These are phyloP conservation scores for Hyaloscypha hepaticicola DNA, from an alignment of 495 filamentous ascomycete species.

Conservation along the genomic window DNA sequence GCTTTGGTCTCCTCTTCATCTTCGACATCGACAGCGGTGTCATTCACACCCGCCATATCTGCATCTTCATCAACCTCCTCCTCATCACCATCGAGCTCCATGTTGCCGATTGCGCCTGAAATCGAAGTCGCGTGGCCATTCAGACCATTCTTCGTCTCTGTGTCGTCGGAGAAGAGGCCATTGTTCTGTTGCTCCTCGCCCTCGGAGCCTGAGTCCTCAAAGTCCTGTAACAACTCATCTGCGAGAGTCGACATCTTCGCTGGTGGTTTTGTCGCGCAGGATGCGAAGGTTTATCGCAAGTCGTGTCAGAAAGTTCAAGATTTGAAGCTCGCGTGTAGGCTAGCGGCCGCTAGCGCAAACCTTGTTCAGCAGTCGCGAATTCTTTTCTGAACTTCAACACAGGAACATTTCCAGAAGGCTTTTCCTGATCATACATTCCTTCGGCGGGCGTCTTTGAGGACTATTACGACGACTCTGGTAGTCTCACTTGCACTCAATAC, in stretches of 20 bases:
- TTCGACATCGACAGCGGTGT: slow-evolving; percentile 45
- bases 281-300: background rate
- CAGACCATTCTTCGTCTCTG: slow-evolving; percentile 28
- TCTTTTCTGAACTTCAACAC: slow-evolving; percentile 1
- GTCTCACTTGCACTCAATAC: background rate
- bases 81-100: slow-evolving; percentile 51
- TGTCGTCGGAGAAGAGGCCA: slow-evolving; percentile 40
- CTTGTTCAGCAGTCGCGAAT: background rate
- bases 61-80: slow-evolving; percentile 49
- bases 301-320: background rate
- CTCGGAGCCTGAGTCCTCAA: slow-evolving; percentile 72
- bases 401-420: background rate
- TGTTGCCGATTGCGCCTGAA: slow-evolving; percentile 34
- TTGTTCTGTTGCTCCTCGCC: slow-evolving; percentile 54
- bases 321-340: slow-evolving; percentile 5
- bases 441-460: background rate
- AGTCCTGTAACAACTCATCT: slow-evolving; percentile 85
- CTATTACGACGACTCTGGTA: background rate
- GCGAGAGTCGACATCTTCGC: slow-evolving; percentile 70
- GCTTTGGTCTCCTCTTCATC: slow-evolving; percentile 70
- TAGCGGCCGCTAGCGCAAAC: slow-evolving; percentile 11
- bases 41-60: slow-evolving; percentile 51
- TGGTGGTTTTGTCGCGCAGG: background rate
- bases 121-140: slow-evolving; percentile 34
- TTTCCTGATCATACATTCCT: background rate